Evolutionary conservation across 352 stramenopile genomes (phyloP).

Genomic region (Phytopythium boreale): DNA sequence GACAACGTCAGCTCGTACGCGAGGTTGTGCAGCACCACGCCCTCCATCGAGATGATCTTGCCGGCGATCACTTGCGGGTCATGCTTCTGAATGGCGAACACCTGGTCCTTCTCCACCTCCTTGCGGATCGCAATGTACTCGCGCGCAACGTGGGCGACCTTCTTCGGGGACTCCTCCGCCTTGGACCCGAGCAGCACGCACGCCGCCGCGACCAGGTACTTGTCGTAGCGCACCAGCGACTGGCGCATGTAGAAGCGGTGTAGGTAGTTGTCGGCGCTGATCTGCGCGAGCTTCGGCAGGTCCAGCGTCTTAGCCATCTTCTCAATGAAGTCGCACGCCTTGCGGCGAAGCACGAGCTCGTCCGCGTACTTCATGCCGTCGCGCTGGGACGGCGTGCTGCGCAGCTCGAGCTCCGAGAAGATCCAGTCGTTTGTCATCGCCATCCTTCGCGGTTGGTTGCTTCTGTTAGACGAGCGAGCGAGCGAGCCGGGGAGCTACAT

Average conservation of each 20-base stretch:
- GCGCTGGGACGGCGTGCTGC: constrained; percentile 54
- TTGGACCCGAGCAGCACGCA: constrained; percentile 85
- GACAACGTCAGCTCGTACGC: constrained; percentile 82
- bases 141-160: constrained; percentile 69
- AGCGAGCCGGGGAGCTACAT: constrained; percentile 3
- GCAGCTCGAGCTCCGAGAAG: constrained; percentile 71
- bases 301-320: constrained; percentile 79
- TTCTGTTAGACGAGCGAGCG: constrained; percentile 3
- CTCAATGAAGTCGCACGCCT: constrained; percentile 84
- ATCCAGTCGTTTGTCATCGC: constrained; percentile 72
- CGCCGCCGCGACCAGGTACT: constrained; percentile 76
- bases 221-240: constrained; percentile 83
- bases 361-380: constrained; percentile 79
- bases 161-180: constrained; percentile 79
- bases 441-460: background rate
- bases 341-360: constrained; percentile 65
- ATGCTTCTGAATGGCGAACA: constrained; percentile 77
- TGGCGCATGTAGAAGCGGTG: constrained; percentile 88
- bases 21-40: constrained; percentile 76
- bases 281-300: constrained; percentile 78
- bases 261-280: constrained; percentile 85
- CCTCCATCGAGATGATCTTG: constrained; percentile 85
- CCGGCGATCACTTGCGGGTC: constrained; percentile 58
- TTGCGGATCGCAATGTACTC: constrained; percentile 74
- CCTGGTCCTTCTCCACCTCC: constrained; percentile 68